phyloP scores from a whole-genome alignment of 1,284 basidiomycete genomes.

The Cutaneotrichosporon cutaneum region DNA sequence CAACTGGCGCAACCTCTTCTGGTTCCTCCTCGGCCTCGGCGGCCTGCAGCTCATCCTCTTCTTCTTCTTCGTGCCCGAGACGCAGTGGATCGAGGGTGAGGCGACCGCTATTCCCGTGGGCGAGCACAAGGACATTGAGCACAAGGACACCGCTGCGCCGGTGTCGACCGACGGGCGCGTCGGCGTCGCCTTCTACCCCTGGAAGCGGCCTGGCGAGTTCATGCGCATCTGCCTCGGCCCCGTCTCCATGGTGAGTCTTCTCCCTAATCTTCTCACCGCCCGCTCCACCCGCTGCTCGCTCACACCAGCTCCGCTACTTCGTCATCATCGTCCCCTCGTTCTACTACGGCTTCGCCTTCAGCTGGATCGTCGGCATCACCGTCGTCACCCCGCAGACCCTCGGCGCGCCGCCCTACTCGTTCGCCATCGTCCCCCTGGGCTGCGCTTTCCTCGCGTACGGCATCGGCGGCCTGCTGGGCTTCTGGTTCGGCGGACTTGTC shows the following conservation, averaged over 20 bases:
- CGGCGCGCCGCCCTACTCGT: conserved; percentile 44
- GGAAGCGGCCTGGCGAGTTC: conserved; percentile 6
- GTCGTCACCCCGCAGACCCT: conserved; percentile 46
- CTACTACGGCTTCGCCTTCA: conserved; percentile 46
- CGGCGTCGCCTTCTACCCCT: conserved; percentile 5
- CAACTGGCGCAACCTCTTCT: conserved; percentile 43
- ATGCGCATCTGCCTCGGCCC: conserved; percentile 24
- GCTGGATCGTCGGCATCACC: conserved; percentile 47
- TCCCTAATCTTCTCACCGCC: background rate
- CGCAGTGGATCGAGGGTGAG: conserved; percentile 32
- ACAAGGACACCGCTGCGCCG: background rate
- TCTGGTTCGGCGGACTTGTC: conserved; percentile 45
- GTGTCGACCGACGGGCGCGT: background rate
- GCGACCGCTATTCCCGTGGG: background rate
- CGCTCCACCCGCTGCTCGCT: background rate
- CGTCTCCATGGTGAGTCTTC: conserved; percentile 28
- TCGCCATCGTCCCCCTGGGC: conserved; percentile 41
- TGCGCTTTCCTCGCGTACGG: conserved; percentile 45
- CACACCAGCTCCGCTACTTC: conserved; percentile 24
- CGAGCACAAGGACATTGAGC: background rate
- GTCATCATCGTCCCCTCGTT: conserved; percentile 38
- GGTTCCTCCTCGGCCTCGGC: conserved; percentile 43
- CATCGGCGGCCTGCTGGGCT: conserved; percentile 46
- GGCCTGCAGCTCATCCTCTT: conserved; percentile 17
- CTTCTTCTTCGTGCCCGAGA: conserved; percentile 49